Base-by-base conservation (phyloP, 257 asterid species). In the Phtheirospermum japonicum region DNA sequence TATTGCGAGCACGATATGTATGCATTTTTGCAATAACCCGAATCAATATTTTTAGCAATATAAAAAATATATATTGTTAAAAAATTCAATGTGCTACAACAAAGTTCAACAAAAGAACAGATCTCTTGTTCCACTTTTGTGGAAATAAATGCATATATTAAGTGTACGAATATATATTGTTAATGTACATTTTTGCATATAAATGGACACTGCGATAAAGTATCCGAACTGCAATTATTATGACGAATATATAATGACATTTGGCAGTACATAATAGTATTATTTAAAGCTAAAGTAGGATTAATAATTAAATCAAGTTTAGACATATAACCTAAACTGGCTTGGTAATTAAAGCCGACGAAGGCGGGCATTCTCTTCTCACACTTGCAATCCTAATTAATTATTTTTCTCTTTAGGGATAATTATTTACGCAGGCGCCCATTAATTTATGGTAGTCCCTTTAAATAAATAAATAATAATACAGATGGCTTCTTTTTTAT, bases 331-430 rank as follows among this genome's bases (percentile, higher is more conserved):
- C n/a, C n/a, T n/a, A n/a, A n/a, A n/a, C n/a, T n/a, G n/a, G n/a
- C n/a, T n/a, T 40, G 48, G 16, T n/a, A 40, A 40, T 40, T 40
- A 40, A 40, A 40, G 16, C 48, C 46, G 48, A 40, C 48, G 48
- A 10, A 37, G 48, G 48, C 4, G 16, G 48, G 16, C 48, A 39
- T 39, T 39, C 14, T 11, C 46, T 14, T 9, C 46, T n/a, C n/a
- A n/a, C n/a, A n/a, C 14, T 39, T 11, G 76, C 48, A 26, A 55
- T 23, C 64, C 58, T 63, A 64, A 46, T 46, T 32, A 59, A 62
- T 50, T 48, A 59, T 37, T 53, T 64, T 33, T 31, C 7, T 7
- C 13, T 3, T 40, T 5, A 11, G 6, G 45, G 14, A 11, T 39
- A 39, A 39, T 39, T 9, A 39, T 39, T 39, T 9, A 10, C n/a